Percentiles rank a stretch among this genome's conserved stretches.
Evolutionary conservation across 768 basidiomycete species (phyloP).

Genomic region (Naganishia kalamii): DNA sequence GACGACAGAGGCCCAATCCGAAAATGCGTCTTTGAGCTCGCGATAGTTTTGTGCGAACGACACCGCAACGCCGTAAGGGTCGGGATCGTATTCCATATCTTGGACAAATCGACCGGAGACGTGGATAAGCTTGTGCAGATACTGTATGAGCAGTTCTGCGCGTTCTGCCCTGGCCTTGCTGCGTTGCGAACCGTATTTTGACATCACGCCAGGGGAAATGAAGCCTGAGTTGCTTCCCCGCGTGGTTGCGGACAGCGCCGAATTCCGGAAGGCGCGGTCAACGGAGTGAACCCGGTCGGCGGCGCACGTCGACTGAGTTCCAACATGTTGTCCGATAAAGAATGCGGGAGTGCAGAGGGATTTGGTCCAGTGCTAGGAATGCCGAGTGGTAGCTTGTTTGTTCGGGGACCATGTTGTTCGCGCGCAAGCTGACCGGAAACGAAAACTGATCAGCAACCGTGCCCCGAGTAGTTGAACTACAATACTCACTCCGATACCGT

Average conservation of each 20-base stretch:
- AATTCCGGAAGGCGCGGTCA: too few species aligned
- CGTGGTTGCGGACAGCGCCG: too few species aligned
- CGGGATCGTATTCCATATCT: conserved; percentile 13
- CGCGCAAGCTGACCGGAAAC: background rate
- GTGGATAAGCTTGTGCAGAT: conserved; percentile 6
- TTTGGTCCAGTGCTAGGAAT: too few species aligned
- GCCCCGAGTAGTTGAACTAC: background rate
- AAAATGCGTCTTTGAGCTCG: background rate
- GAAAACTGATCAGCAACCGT: background rate
- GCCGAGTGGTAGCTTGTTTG: too few species aligned
- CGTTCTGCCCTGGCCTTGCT: too few species aligned
- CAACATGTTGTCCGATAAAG: background rate
- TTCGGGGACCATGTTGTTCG: background rate
- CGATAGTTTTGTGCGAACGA: background rate
- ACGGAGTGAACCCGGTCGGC: too few species aligned
- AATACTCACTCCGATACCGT: conserved; percentile 16
- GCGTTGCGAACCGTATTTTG: too few species aligned
- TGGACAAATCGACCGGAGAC: background rate
- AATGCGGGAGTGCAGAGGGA: background rate
- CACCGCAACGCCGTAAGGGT: background rate
- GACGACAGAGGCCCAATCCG: background rate
- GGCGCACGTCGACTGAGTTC: background rate
- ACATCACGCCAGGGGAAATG: too few species aligned
- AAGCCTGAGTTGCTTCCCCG: too few species aligned
- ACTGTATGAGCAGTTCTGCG: background rate